Percentiles rank a stretch among this genome's conserved stretches.
phyloP scores from a whole-genome alignment of 1,284 basidiomycete species.

The Austroboletus novae-zelandiae region DNA sequence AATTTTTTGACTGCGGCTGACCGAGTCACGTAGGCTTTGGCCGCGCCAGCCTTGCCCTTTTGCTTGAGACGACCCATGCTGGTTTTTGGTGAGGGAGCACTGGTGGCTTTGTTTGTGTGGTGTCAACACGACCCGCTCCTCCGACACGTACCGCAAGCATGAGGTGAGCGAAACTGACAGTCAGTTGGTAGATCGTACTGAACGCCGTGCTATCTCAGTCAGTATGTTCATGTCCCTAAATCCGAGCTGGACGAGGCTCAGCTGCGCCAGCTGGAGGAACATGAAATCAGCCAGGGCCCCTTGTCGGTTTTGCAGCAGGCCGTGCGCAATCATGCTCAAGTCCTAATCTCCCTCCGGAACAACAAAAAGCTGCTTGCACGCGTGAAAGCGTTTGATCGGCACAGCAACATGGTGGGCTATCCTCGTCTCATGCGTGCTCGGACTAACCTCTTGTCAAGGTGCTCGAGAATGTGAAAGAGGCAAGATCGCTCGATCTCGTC shows the following conservation, averaged over 20 bases:
- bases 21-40: constrained; percentile 93
- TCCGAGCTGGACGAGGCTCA: constrained; percentile 98
- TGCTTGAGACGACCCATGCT: constrained; percentile 86
- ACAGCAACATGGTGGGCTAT: constrained; percentile 90
- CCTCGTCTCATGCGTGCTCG: background rate
- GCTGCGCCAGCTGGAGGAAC: constrained; percentile 93
- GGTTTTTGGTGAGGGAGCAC: constrained; percentile 1
- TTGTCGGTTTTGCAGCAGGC: constrained; percentile 98
- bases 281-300: constrained; percentile 96
- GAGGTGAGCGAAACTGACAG: constrained; percentile 24
- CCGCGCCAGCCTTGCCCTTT: constrained; percentile 90
- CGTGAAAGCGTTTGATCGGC: constrained; percentile 98
- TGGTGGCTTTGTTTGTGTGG: constrained; percentile 25
- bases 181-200: constrained; percentile 2
- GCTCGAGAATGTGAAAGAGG: constrained; percentile 97
- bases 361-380: constrained; percentile 98
- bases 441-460: constrained; percentile 51
- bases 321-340: constrained; percentile 96
- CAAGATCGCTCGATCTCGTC: constrained; percentile 30
- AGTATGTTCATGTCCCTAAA: constrained; percentile 95
- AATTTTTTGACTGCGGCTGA: constrained; percentile 90
- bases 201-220: constrained; percentile 48
- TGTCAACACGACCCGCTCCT: constrained; percentile 30
- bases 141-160: constrained; percentile 14
- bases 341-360: constrained; percentile 95